Base-by-base conservation (phyloP, 257 asterid genomes). In the Salvia miltiorrhiza region DNA sequence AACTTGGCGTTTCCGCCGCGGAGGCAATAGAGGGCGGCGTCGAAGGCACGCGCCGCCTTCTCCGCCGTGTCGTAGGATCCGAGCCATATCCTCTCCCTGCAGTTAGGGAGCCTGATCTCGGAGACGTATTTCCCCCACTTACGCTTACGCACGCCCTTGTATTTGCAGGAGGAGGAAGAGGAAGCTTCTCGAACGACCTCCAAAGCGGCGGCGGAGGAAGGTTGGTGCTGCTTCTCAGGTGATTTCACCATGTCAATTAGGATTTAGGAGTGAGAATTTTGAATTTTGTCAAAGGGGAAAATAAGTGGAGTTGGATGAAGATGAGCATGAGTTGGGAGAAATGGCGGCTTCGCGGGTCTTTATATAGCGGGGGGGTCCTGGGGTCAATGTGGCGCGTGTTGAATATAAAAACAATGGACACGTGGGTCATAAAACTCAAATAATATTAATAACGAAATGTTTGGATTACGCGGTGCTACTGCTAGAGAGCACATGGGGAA, bases 91-190 rank as follows among this genome's bases (percentile, higher is more conserved):
- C 96, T 76, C 9, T 88, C 90, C 55, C 96, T 40, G 63, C 93
- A 85, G 26, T 90, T 88, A 1, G 97, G 97, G 3, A 86, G 76
- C 28, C 97, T 63, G 40, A 90, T 79, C 48, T 90, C 97, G 2
- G 97, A 85, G 0, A 86, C 96, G 54, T 69, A 90, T 11, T 84
- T 90, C 0, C 97, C 97, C 97, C 93, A 88, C 72, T 88, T 88
- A 5, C 97, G 74, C 85, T 79, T 82, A 6, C 97, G 47, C 10
- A 90, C 97, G 0, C 95, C 97, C 52, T 79, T 83, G 56, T 79
- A 85, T 52, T 80, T 79, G 23, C 81, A 77, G 1, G 82, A 74
- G 3, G 84, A 67, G 0, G 82, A 55, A 0, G 83, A 60, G 3
- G 86, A 69, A 0, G 68, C 9, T 10, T 63, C 58, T n/a, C 50